phyloP scores from a whole-genome alignment of 257 asterid species.

The Ehretia macrophylla region DNA sequence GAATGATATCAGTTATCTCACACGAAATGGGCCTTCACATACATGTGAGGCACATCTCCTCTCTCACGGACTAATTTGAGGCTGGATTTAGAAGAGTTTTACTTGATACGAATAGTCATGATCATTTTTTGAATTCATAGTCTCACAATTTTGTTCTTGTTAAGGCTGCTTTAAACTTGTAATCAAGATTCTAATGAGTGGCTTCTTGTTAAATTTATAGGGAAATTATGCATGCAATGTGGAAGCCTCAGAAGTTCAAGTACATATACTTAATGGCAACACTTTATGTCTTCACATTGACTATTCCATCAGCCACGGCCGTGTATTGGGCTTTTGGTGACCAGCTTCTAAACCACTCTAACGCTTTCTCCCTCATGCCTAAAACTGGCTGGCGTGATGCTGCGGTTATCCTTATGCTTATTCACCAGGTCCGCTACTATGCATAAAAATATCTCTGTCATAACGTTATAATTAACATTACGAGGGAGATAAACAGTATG shows the following conservation, averaged over 20 bases:
- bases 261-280: conserved; percentile 80
- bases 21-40: no score
- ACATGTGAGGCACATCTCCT: no score
- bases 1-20: no score
- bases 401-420: conserved; percentile 89
- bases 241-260: conserved; percentile 96
- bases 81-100: no score
- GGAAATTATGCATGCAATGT: conserved; percentile 97
- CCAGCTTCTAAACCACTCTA: conserved; percentile 67
- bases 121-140: no score
- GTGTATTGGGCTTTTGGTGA: conserved; percentile 97
- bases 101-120: neutral
- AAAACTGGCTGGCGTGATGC: conserved; percentile 63
- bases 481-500: no score
- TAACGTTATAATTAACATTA: no score
- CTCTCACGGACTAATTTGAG: no score
- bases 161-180: no score
- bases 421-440: conserved; percentile 57
- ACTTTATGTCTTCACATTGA: conserved; percentile 79
- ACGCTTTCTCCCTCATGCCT: conserved; percentile 84
- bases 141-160: no score
- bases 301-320: conserved; percentile 87
- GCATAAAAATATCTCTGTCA: neutral
- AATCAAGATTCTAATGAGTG: neutral
- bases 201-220: conserved; percentile 20